These are phyloP conservation scores for Grifola frondosa DNA, from an alignment of 1,284 basidiomycete species.

Conservation along the genomic window DNA sequence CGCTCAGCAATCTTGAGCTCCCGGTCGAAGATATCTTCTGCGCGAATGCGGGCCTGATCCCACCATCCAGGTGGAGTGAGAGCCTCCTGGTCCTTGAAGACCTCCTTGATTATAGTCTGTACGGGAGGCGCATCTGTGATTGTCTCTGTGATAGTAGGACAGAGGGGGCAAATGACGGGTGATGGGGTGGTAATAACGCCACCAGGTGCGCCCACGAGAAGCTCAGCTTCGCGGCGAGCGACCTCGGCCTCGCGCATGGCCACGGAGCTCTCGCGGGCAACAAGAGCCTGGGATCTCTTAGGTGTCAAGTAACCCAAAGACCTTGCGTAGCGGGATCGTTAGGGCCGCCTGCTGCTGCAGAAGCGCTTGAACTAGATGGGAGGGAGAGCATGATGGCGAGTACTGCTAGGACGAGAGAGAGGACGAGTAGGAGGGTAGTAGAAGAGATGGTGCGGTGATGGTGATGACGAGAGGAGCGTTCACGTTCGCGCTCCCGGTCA, in stretches of 20 bases:
- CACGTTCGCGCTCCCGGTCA: constrained; percentile 56
- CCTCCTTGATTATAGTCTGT: constrained; percentile 81
- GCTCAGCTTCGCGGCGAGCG: constrained; percentile 78
- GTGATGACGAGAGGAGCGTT: constrained; percentile 61
- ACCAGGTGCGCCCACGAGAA: constrained; percentile 76
- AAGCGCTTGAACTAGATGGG: constrained; percentile 46
- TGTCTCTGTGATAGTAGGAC: constrained; percentile 52
- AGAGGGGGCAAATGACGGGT: constrained; percentile 53
- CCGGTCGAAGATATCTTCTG: constrained; percentile 77
- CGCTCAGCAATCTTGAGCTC: constrained; percentile 80
- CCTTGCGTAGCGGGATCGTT: constrained; percentile 44
- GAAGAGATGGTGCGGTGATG: constrained; percentile 83
- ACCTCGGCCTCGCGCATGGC: constrained; percentile 80
- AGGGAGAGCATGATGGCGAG: constrained; percentile 83
- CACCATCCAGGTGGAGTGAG: constrained; percentile 74
- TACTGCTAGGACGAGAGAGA: constrained; percentile 79
- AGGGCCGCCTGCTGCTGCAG: constrained; percentile 36
- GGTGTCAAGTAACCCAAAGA: constrained; percentile 70
- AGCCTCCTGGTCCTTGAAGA: constrained; percentile 77
- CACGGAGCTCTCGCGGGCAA: constrained; percentile 72
- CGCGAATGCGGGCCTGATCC: constrained; percentile 58
- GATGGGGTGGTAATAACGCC: constrained; percentile 59
- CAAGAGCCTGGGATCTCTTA: constrained; percentile 74
- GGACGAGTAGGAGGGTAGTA: constrained; percentile 80
- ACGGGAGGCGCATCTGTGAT: constrained; percentile 53